Evolutionary conservation across 2,329 filamentous ascomycete genomes (phyloP), one percentile per base, ranked within the genome.

Genomic region (Huntiella abstrusa): DNA sequence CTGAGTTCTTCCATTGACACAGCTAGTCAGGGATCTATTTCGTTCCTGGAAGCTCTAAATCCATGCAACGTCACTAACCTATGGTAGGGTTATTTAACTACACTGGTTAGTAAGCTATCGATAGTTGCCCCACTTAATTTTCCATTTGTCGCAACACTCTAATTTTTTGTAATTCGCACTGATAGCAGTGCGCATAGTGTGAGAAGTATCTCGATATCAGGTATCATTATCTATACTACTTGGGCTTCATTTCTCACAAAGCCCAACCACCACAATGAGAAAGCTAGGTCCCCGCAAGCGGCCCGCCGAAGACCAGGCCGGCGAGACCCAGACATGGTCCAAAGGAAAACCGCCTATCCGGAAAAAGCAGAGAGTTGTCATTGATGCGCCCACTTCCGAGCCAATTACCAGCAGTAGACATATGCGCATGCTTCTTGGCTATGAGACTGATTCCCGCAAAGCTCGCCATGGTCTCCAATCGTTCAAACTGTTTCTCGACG

Each of bases 401-500:
- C 72, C 79, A 34, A 67, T 83, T 41, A 63, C 67, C 42, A 75
- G 75, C 34, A 69, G 71, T 52, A 69, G 74, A 45, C 80, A 91
- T 56, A 66, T 91, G 50, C 72, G 71, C 55, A 69, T 76, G 50
- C 66, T 85, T 39, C 68, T 91, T 36, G 62, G 68, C 47, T 86
- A 86, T 56, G 70, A 81, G 53, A 80, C 85, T 60, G 77, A 85
- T 59, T 62, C 75, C 58, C 64, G 67, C 56, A 67, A 74, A 60
- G 69, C 79, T 55, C 73, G 80, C 58, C 80, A 81, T 62, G 79
- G 72, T 15, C 68, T 84, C 8, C 73, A 77, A 54, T 76, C 76
- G 0, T 74, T 84, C 63, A 84, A 84, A 57, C 61, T 66, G 5
- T 75, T 87, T 39, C 74, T 87, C 51, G 81, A 87, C 55, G 64